Percentiles rank a stretch among this genome's conserved stretches.
Conservation (phyloP, 805 yeast species). For the Metschnikowia hibisci region DNA sequence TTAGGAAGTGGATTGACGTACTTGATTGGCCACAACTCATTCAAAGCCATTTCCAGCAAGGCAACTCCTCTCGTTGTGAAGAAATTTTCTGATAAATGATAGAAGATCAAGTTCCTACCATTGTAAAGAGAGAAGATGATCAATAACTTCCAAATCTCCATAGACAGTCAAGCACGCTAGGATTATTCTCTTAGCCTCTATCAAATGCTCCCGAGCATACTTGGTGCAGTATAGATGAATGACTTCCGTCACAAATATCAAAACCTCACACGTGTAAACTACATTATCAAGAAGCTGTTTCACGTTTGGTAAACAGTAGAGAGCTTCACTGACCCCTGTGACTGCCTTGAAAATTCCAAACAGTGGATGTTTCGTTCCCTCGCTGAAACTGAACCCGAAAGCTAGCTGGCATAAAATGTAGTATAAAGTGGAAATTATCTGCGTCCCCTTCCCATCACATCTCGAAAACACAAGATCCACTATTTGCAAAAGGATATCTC, state of each 20-base stretch:
- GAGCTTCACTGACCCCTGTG: slow-evolving; percentile 3
- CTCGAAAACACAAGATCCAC: slow-evolving; percentile 6
- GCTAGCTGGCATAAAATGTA: slow-evolving; percentile 14
- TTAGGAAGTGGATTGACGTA: slow-evolving; percentile 75
- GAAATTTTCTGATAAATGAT: neutral
- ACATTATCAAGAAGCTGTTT: slow-evolving; percentile 3
- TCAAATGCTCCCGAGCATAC: slow-evolving; percentile 4
- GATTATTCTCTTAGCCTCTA: slow-evolving; percentile 2
- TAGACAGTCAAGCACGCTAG: slow-evolving; percentile 12
- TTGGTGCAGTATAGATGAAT: slow-evolving; percentile 11
- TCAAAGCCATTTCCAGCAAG: slow-evolving; percentile 32
- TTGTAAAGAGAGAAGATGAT: slow-evolving; percentile 6
- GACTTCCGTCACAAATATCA: slow-evolving; percentile 12
- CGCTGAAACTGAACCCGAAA: slow-evolving; percentile 10
- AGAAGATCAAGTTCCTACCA: slow-evolving; percentile 6
- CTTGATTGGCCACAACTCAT: slow-evolving; percentile 64
- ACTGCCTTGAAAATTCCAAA: slow-evolving; percentile 8
- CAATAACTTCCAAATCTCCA: slow-evolving; percentile 10
- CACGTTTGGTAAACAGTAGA: slow-evolving; percentile 1
- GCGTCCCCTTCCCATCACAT: neutral
- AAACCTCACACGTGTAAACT: slow-evolving; percentile 6
- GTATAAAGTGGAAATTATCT: slow-evolving; percentile 8
- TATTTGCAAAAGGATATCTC: slow-evolving; percentile 4
- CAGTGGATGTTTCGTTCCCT: slow-evolving; percentile 3
- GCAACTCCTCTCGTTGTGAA: slow-evolving; percentile 5